Conservation (phyloP, 1,284 basidiomycete genomes). For the Marasmius tenuissimus region DNA sequence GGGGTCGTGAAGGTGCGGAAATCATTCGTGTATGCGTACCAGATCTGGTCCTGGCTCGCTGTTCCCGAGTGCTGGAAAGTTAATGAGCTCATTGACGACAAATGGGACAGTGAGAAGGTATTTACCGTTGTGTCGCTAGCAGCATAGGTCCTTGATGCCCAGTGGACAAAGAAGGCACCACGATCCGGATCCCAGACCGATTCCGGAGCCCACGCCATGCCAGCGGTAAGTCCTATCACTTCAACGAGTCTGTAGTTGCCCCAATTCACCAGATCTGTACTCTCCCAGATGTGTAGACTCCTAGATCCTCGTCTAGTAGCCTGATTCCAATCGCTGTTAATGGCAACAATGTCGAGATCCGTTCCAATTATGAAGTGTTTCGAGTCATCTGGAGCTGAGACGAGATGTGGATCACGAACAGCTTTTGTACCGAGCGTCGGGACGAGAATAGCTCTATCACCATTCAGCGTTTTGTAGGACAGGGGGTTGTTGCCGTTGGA, state of each 20-base stretch:
- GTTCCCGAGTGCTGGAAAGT: not conserved
- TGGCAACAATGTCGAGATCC: conserved; percentile 12
- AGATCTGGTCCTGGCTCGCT: conserved; percentile 2
- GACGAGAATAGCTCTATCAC: conserved; percentile 13
- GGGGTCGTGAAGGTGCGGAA: conserved; percentile 14
- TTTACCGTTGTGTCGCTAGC: conserved; percentile 1
- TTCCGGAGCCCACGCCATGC: conserved; percentile 15
- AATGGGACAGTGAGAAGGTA: not conserved
- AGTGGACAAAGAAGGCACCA: conserved; percentile 7
- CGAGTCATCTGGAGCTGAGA: conserved; percentile 12
- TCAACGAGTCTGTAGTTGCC: conserved; percentile 7
- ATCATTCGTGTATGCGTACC: conserved; percentile 13
- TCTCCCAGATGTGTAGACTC: conserved; percentile 16
- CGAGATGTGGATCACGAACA: conserved; percentile 13
- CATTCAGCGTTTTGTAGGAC: conserved; percentile 11
- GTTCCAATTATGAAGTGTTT: conserved; percentile 16
- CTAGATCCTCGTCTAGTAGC: conserved; percentile 6
- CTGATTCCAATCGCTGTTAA: conserved; percentile 8
- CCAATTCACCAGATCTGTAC: conserved; percentile 15
- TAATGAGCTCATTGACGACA: not conserved
- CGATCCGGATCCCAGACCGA: conserved; percentile 8
- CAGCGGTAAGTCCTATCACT: conserved; percentile 10
- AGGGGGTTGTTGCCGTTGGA: conserved; percentile 13
- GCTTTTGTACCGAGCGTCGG: conserved; percentile 12
- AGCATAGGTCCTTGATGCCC: conserved; percentile 9